These are phyloP conservation scores for Silybum marianum DNA, from an alignment of 129 eudicot species.

Conservation along the genomic window DNA sequence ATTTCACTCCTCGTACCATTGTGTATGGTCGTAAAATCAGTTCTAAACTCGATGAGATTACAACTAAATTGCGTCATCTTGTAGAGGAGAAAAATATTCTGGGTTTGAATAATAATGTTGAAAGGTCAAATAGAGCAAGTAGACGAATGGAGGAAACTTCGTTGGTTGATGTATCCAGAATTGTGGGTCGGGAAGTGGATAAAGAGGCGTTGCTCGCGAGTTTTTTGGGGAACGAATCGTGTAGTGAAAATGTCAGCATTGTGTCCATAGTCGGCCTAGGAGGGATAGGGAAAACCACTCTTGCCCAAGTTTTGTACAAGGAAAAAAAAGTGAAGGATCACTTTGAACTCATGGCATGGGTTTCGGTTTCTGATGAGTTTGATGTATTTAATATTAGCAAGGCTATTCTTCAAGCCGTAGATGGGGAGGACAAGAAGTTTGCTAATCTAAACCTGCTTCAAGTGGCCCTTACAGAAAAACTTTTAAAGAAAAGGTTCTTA, in stretches of 20 bases:
- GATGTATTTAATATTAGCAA: neutral
- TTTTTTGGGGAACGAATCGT: neutral
- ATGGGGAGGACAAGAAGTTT: neutral
- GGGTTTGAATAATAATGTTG: neutral
- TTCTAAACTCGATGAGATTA: neutral
- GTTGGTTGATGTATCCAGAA: neutral
- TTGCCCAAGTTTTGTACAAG: neutral
- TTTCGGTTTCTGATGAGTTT: neutral
- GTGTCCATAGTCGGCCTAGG: neutral
- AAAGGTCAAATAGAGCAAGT: neutral
- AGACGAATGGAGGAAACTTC: neutral
- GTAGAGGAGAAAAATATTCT: neutral
- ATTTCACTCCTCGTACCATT: neutral
- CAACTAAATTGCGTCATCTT: neutral
- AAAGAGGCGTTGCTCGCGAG: neutral
- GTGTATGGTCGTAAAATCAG: neutral
- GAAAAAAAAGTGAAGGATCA: neutral
- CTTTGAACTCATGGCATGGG: neutral
- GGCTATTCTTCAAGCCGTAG: conserved; percentile 17
- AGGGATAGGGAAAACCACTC: neutral
- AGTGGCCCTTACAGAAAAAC: conserved; percentile 9
- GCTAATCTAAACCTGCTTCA: conserved; percentile 30
- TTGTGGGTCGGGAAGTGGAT: neutral
- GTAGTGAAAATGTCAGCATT: neutral
- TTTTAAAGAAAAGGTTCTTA: conserved; percentile 12